These are phyloP conservation scores for Amphicarpaea edgeworthii DNA, from an alignment of 306 rosid genomes.

Conservation along the genomic window DNA sequence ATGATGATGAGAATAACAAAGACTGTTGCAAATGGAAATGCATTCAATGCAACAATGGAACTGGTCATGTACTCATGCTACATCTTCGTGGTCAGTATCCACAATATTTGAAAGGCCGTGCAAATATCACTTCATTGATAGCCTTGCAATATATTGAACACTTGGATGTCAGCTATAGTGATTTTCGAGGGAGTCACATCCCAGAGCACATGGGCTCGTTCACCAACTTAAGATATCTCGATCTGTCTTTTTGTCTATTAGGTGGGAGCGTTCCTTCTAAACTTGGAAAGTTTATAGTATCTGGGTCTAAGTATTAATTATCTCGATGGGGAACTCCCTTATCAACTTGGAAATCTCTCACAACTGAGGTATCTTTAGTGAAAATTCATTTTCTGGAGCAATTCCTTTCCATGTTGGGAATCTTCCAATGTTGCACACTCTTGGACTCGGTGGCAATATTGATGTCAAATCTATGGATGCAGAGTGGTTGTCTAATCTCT, in stretches of 20 bases:
- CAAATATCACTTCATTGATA: neutral
- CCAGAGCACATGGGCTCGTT: neutral
- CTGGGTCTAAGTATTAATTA: neutral
- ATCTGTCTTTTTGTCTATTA: neutral
- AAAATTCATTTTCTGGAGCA: no score
- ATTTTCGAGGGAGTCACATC: neutral
- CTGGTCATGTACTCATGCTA: neutral
- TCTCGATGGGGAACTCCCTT: neutral
- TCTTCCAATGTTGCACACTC: no score
- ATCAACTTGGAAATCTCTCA: neutral
- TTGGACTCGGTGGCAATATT: no score
- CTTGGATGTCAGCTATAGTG: neutral
- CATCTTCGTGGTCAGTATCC: neutral
- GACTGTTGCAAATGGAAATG: slow-evolving; percentile 24
- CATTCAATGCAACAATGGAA: neutral
- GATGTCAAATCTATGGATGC: no score
- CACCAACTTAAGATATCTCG: neutral
- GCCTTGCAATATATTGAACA: neutral
- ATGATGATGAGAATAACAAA: neutral
- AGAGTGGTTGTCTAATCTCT: no score
- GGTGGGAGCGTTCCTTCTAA: neutral
- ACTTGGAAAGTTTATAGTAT: neutral
- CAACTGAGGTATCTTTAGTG: no score
- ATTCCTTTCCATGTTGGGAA: no score
- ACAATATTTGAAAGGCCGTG: neutral